phyloP scores from a whole-genome alignment of 352 stramenopile genomes.

The Aphanomyces cochlioides region DNA sequence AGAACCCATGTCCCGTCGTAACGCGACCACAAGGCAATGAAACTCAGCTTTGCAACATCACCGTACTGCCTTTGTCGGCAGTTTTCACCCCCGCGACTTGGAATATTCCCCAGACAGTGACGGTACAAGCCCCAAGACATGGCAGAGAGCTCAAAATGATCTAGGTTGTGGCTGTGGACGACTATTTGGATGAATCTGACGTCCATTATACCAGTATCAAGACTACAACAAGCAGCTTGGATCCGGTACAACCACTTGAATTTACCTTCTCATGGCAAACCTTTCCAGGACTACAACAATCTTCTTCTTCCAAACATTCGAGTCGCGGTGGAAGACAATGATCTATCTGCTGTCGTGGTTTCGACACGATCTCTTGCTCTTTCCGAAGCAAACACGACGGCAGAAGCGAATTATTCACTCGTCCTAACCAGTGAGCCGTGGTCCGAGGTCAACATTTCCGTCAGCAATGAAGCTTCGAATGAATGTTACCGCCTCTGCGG shows the following conservation, averaged over 20 bases:
- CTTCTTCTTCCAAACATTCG: constrained; percentile 59
- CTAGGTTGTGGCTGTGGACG: constrained; percentile 61
- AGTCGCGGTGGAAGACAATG: constrained; percentile 67
- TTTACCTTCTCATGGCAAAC: too few species aligned
- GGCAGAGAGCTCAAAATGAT: background rate
- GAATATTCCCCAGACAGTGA: constrained; percentile 58
- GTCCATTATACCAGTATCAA: constrained; percentile 58
- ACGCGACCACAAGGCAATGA: constrained; percentile 6
- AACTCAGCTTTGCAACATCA: constrained; percentile 60
- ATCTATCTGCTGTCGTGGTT: constrained; percentile 46
- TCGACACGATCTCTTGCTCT: constrained; percentile 45
- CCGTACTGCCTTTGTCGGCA: constrained; percentile 45
- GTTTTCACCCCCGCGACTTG: constrained; percentile 54
- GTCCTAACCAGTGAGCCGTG: constrained; percentile 57
- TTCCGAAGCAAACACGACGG: constrained; percentile 37
- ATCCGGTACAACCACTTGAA: constrained; percentile 33
- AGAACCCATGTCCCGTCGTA: constrained; percentile 40
- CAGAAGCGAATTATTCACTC: constrained; percentile 41
- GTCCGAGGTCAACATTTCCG: constrained; percentile 65
- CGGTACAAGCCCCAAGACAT: background rate
- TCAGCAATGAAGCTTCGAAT: constrained; percentile 65
- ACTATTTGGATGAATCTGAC: constrained; percentile 62
- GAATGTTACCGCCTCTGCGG: constrained; percentile 69
- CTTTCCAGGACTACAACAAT: constrained; percentile 41
- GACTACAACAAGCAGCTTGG: constrained; percentile 40